Evolutionary conservation across 2,329 filamentous ascomycete genomes (phyloP).

Genomic region (Paramyrothecium roridum): DNA sequence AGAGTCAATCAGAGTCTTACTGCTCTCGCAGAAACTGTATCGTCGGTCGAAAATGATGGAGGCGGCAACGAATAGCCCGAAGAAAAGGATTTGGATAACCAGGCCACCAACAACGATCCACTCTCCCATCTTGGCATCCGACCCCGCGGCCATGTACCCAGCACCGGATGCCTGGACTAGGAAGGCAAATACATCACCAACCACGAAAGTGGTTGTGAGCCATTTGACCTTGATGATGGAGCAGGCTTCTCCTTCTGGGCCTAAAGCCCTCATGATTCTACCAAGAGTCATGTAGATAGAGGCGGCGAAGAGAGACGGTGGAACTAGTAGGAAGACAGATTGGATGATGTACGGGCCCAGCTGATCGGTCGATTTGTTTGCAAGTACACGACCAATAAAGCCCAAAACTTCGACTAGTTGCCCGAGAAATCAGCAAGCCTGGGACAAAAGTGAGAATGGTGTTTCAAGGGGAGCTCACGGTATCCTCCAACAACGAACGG

Average conservation of each 20-base stretch:
- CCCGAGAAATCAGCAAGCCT: neutral
- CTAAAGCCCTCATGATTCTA: neutral
- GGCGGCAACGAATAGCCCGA: neutral
- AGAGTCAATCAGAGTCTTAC: neutral
- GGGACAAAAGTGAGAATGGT: neutral
- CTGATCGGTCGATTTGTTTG: constrained; percentile 7
- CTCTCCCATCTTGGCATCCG: neutral
- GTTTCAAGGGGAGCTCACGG: constrained; percentile 28
- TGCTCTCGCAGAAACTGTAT: neutral
- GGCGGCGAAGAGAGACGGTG: neutral
- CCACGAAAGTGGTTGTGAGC: neutral
- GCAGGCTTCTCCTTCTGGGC: neutral
- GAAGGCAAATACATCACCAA: neutral
- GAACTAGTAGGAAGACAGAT: constrained; percentile 8
- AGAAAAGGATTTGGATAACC: neutral
- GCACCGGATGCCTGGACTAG: neutral
- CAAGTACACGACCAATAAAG: constrained; percentile 8
- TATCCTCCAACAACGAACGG: constrained; percentile 41
- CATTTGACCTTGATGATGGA: neutral
- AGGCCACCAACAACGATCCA: neutral
- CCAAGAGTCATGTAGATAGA: constrained; percentile 10
- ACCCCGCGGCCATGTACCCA: neutral
- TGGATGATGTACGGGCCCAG: constrained; percentile 11
- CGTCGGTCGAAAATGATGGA: neutral
- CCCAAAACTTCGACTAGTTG: constrained; percentile 10